phyloP scores from a whole-genome alignment of 192 early-diverging fungal species.

The Backusella luteola region DNA sequence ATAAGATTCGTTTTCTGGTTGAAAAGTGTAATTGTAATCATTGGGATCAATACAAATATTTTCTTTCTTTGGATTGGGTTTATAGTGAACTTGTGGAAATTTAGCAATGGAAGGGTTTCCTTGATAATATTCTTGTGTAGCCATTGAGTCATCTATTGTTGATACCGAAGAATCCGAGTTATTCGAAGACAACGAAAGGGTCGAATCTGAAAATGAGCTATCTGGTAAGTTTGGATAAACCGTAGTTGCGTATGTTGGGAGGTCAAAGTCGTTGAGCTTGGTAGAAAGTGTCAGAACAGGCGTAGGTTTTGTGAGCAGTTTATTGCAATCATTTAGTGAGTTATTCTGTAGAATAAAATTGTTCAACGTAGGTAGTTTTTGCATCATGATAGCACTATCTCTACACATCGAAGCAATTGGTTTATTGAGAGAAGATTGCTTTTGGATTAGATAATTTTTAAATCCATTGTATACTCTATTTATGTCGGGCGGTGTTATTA shows the following conservation, averaged over 20 bases:
- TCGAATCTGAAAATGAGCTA: neutral
- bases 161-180: neutral
- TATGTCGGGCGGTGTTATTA: slow-evolving; percentile 20
- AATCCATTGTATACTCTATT: neutral
- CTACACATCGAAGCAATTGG: neutral
- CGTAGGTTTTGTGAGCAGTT: slow-evolving; percentile 1
- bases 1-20: neutral
- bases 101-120: neutral
- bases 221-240: neutral
- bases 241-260: neutral
- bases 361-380: neutral
- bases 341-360: neutral
- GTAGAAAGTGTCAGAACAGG: neutral
- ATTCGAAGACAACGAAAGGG: neutral
- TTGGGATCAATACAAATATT: neutral
- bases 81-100: neutral
- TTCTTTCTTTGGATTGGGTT: neutral
- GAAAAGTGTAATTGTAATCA: neutral
- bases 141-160: neutral
- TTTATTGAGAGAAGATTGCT: neutral
- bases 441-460: neutral
- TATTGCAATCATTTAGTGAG: neutral
- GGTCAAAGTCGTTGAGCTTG: neutral
- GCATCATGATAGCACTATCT: neutral
- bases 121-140: neutral